Evolutionary conservation across 2,329 filamentous ascomycete genomes (phyloP), one percentile per base, ranked within the genome.

Genomic region (Alternaria hordeiaustralica): DNA sequence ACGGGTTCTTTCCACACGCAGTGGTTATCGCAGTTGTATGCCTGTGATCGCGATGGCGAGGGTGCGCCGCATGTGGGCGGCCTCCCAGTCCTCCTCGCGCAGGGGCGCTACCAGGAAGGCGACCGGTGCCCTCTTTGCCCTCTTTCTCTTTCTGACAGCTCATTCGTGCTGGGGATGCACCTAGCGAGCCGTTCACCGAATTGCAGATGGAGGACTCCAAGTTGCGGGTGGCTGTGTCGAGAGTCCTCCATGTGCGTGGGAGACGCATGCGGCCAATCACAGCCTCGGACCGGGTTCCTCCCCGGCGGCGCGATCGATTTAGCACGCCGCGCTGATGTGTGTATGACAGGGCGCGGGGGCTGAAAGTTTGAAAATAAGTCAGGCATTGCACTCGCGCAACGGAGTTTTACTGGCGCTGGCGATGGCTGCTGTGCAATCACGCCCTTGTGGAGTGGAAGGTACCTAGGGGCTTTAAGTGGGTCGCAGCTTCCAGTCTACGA

Each of bases 141-240:
- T 59, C 47, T 25, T 49, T 26, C 44, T 55, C 21, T 20, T 51
- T 54, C 15, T 61, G 53, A 21, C 50, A 25, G 23, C 36, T 46
- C 45, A 41, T 51, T 53, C 44, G 49, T 58, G 55, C 59, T 18
- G 55, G 25, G n/a, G 13, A 4, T 60, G 57, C 61, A 41, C 50
- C 18, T 60, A 53, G 21, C 44, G 30, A 41, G 53, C 20, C 33
- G 26, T 45, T 61, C 41, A 43, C 49, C 62, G 55, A 55, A 51
- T 46, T 50, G 36, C 58, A 55, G 44, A 41, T 55, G 55, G 36
- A 58, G 59, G 59, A 64, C 62, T 36, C 58, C n/a, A 36, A 49
- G 33, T 33, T 26, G 53, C 46, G 45, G 26, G 47, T 50, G 59
- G 62, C 62, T 64, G 62, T 64, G 54, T 54, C 25, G 49, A 28